phyloP scores from a whole-genome alignment of 208 protist genomes.

The Porcisia deanei region DNA sequence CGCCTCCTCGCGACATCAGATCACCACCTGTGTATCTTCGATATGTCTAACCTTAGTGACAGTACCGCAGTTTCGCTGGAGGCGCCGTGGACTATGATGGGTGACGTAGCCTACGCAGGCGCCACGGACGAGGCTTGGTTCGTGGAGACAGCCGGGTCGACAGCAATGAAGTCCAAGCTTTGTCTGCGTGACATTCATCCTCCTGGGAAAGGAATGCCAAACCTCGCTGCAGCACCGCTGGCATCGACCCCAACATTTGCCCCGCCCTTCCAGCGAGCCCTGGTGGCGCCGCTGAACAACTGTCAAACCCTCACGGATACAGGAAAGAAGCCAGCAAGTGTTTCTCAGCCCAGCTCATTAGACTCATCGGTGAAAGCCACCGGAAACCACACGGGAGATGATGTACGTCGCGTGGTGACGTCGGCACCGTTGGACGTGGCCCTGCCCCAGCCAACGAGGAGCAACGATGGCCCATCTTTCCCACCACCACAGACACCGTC shows the following conservation, averaged over 20 bases:
- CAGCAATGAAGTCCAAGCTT: constrained; percentile 48
- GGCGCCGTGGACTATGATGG: constrained; percentile 73
- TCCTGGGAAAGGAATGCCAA: background rate
- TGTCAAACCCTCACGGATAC: constrained; percentile 10
- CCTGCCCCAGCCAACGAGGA: constrained; percentile 6
- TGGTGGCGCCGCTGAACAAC: constrained; percentile 16
- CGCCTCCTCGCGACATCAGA: constrained; percentile 63
- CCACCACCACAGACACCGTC: constrained; percentile 11
- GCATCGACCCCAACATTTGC: background rate
- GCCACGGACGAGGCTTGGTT: constrained; percentile 69
- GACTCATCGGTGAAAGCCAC: background rate
- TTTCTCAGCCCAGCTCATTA: background rate
- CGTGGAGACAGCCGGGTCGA: constrained; percentile 56
- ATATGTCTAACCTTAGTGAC: constrained; percentile 52
- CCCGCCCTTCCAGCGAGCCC: constrained; percentile 11
- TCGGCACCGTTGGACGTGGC: background rate
- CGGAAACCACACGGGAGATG: constrained; percentile 2
- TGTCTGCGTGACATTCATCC: constrained; percentile 21
- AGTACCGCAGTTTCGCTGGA: constrained; percentile 30
- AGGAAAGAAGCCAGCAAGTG: constrained; percentile 3
- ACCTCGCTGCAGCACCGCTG: background rate
- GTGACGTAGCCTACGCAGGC: constrained; percentile 63
- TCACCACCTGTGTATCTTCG: constrained; percentile 52
- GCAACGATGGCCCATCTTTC: constrained; percentile 13
- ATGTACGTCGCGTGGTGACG: background rate